phyloP scores from a whole-genome alignment of 1,139 yeast genomes.

The Scheffersomyces insectosa region DNA sequence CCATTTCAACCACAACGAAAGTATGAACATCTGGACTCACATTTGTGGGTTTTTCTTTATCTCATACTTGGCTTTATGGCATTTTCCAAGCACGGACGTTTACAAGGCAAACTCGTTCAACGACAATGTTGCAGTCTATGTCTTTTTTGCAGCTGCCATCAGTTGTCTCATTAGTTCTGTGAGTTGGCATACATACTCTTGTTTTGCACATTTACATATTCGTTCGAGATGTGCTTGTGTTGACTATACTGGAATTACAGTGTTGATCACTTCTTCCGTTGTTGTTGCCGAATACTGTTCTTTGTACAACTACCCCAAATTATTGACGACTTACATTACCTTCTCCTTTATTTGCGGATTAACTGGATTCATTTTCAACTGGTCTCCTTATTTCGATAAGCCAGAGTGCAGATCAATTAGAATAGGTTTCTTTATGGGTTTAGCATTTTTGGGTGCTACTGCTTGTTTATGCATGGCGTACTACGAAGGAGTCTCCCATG shows the following conservation, averaged over 20 bases:
- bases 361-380: constrained; percentile 75
- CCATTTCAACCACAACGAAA: constrained; percentile 75
- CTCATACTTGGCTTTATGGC: constrained; percentile 54
- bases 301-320: constrained; percentile 59
- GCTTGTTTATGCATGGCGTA: constrained; percentile 61
- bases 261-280: constrained; percentile 87
- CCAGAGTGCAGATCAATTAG: constrained; percentile 82
- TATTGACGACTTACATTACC: constrained; percentile 51
- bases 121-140: constrained; percentile 58
- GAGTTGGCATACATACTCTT: constrained; percentile 90
- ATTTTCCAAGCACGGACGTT: constrained; percentile 59
- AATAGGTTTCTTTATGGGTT: constrained; percentile 77
- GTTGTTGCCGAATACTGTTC: constrained; percentile 83
- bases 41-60: constrained; percentile 64
- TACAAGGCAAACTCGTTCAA: constrained; percentile 36
- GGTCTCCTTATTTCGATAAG: constrained; percentile 87
- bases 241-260: constrained; percentile 93
- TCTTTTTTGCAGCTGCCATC: constrained; percentile 71
- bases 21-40: constrained; percentile 95
- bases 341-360: constrained; percentile 68
- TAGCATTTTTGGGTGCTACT: constrained; percentile 73
- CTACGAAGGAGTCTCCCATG: constrained; percentile 55
- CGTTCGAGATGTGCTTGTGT: constrained; percentile 85
- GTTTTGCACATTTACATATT: constrained; percentile 64
- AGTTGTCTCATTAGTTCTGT: constrained; percentile 78